Evolutionary conservation across 306 rosid species (phyloP), one percentile per base, ranked within the genome.

Genomic region (Crotalaria pallida): DNA sequence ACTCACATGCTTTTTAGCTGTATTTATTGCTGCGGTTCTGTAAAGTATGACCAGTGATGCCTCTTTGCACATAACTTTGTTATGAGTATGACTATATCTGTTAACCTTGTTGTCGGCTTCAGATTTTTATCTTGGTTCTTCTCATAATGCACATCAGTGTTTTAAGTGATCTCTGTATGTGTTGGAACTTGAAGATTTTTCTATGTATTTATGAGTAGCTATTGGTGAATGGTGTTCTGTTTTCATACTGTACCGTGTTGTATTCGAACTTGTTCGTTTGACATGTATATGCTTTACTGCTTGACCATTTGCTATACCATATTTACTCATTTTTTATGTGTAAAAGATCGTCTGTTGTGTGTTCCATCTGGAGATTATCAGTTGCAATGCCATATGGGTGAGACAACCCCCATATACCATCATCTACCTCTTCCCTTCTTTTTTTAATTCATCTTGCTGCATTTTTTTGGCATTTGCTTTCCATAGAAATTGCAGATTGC

Each of bases 11-110:
- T 56, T 41, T 65, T 78, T 79, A 81, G 96, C 84, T 73, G 86
- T 85, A 84, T 78, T 82, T 85, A 69, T 71, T 84, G 77, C 47
- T 36, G 94, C 83, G 84, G 84, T 81, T 80, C 89, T 90, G 83
- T 79, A 74, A 79, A 67, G 83, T 79, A 52, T 67, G 38, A 73
- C 83, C 71, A 34, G 49, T 49, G 67, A 73, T 79, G 83, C 57
- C 52, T 79, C 67, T 73, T 60, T 79, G 83, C 83, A 79, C 83
- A 73, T 83, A 85, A 64, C 58, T 71, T 79, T 62, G 75, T 69
- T 77, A 69, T 76, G 74, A 67, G 73, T 73, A 57, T 82, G 77
- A 53, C 69, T 68, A 58, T 82, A 77, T 80, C 71, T 80, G 74
- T 67, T 77, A 75, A 78, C 85, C 77, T 68, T 69, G 79, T 71